Base-by-base conservation (phyloP, 306 rosid genomes). In the Dryas octopetala region DNA sequence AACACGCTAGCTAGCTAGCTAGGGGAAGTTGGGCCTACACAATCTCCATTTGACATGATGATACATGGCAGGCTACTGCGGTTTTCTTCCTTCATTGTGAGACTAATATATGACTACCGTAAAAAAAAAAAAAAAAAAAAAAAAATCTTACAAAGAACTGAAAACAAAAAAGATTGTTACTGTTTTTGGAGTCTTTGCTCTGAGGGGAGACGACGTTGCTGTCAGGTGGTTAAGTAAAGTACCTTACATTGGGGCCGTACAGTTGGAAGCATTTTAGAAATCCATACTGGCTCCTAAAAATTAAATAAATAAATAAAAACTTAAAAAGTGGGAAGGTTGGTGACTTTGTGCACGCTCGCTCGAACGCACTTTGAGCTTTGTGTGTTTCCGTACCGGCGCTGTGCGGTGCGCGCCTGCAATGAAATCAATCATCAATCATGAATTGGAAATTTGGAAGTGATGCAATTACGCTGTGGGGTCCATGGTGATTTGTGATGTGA, bases 331-430 rank as follows among this genome's bases (percentile, higher is more conserved):
- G 38, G 38, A 32, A 32, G 38, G 38, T 32, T 32, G 2, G 38
- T 32, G 38, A 32, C 38, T 32, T 32, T 32, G 38, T 2, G 38
- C 38, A 32, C 38, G 38, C 38, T 32, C 38, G 38, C 38, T 32
- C 38, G 38, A 32, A 32, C 38, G 38, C 38, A 40, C 11, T 23
- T 23, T 5, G 7, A 9, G 32, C 4, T 44, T 14, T 43, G 10
- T 41, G 48, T 70, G 5, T 9, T 52, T 77, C 76, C 68, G 68
- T 75, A 70, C 80, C 75, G 2, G 7, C 12, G 23, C 8, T 15
- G 28, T 55, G 76, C 52, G 84, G 79, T 80, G 85, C 74, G 67
- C 46, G 32, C 69, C 62, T 49, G 64, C 84, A 63, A 32, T 75
- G 73, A 49, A 55, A 70, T 75, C 84, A 16, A 61, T 76, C 74